A percentile compares a stretch with the other conserved stretches of the same genome.
phyloP scores from a whole-genome alignment of 2,329 filamentous ascomycete genomes.

The Microsporum audouinii region DNA sequence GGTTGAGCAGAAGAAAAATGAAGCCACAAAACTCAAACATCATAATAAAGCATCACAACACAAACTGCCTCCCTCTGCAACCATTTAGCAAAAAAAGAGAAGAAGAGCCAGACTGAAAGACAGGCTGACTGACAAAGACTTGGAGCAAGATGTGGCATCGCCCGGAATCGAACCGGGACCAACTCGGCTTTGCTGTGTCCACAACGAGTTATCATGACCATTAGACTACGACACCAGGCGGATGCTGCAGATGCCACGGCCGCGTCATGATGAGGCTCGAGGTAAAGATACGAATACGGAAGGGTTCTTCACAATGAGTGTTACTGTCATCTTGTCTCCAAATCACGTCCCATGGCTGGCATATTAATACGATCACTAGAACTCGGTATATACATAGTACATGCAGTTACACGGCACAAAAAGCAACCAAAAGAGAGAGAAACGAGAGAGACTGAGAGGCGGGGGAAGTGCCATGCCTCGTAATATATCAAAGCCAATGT shows the following conservation, averaged over 20 bases:
- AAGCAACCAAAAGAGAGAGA: too few relatives aligned
- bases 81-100: not conserved
- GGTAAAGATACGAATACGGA: not conserved
- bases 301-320: not conserved
- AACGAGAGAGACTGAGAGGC: too few relatives aligned
- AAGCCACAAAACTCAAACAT: too few relatives aligned
- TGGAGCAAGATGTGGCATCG: not conserved
- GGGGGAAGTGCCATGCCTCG: not conserved
- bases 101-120: not conserved
- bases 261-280: not conserved
- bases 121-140: not conserved
- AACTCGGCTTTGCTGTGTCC: not conserved
- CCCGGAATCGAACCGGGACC: conserved; percentile 1
- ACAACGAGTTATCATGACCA: not conserved
- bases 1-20: too few relatives aligned
- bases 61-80: too few relatives aligned
- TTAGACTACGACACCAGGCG: not conserved
- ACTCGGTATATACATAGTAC: too few relatives aligned
- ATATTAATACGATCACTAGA: too few relatives aligned
- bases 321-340: too few relatives aligned
- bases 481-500: not conserved
- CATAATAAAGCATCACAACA: too few relatives aligned
- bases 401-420: too few relatives aligned
- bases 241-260: not conserved
- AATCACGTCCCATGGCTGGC: too few relatives aligned